Evolutionary conservation across 2,329 filamentous ascomycete species (phyloP).

Genomic region (Emmonsiellopsis sp.): DNA sequence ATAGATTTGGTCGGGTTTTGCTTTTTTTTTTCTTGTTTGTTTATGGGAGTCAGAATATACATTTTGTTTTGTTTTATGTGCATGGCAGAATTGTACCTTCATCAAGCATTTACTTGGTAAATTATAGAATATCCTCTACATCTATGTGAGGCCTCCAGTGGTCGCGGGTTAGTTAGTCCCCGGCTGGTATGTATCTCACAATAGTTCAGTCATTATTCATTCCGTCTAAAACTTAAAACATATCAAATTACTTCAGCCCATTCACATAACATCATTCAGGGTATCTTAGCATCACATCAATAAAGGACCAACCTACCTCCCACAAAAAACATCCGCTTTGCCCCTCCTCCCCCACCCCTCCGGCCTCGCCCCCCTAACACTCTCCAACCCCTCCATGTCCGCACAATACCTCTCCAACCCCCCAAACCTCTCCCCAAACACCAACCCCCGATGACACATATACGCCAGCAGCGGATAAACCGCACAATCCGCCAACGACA

Average conservation of each 20-base stretch:
- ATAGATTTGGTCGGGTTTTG: background rate
- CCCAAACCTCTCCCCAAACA: background rate
- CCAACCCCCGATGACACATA: constrained; percentile 3
- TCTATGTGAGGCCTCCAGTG: too few relatives aligned
- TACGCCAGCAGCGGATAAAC: constrained; percentile 2
- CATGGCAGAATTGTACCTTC: too few relatives aligned
- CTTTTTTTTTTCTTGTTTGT: background rate
- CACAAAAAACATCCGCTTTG: constrained; percentile 1
- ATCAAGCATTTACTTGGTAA: too few relatives aligned
- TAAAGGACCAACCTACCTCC: background rate
- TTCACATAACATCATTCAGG: too few relatives aligned
- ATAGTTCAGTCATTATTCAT: too few relatives aligned
- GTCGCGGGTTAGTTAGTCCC: too few relatives aligned
- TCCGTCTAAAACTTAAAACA: too few relatives aligned
- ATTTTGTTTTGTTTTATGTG: background rate
- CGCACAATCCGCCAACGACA: constrained; percentile 3
- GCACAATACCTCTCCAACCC: constrained; percentile 1
- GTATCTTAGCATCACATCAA: background rate
- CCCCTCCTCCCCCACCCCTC: constrained; percentile 3
- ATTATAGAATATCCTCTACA: too few relatives aligned
- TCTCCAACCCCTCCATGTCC: background rate
- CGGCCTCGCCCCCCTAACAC: background rate
- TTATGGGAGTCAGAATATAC: background rate
- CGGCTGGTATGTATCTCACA: too few relatives aligned
- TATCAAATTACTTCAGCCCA: too few relatives aligned